These are phyloP conservation scores for Chloris gayana DNA, from an alignment of 176 grass and related monocot species.

Conservation along the genomic window DNA sequence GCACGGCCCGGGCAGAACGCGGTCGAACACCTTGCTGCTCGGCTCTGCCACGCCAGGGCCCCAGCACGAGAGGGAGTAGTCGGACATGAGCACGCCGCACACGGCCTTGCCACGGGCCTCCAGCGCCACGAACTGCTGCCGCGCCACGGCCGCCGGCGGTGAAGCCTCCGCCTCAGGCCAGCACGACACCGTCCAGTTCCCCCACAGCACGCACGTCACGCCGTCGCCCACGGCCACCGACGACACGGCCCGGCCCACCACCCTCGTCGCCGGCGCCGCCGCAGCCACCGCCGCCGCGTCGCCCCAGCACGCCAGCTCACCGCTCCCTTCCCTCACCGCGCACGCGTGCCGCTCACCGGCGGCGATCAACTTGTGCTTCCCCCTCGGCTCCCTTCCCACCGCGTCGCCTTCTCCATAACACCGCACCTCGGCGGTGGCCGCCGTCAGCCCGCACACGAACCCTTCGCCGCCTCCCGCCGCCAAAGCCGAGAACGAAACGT, in stretches of 20 bases:
- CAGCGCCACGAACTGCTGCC: slow-evolving; percentile 72
- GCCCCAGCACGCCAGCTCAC: slow-evolving; percentile 69
- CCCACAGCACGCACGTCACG: slow-evolving; percentile 64
- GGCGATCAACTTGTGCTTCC: slow-evolving; percentile 52
- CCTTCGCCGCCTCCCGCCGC: slow-evolving; percentile 55
- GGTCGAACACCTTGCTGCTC: slow-evolving; percentile 66
- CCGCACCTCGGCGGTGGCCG: slow-evolving; percentile 39
- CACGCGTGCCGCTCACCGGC: slow-evolving; percentile 80
- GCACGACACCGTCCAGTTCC: slow-evolving; percentile 61
- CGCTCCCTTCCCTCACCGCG: slow-evolving; percentile 22
- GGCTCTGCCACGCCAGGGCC: slow-evolving; percentile 34
- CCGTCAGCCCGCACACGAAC: slow-evolving; percentile 77
- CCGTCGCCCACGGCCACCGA: slow-evolving; percentile 63
- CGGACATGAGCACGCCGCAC: slow-evolving; percentile 80
- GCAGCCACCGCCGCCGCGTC: slow-evolving; percentile 40
- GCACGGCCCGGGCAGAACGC: slow-evolving; percentile 75
- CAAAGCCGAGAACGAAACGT: slow-evolving; percentile 45
- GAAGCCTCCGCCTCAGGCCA: slow-evolving; percentile 50
- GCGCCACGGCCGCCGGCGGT: slow-evolving; percentile 26
- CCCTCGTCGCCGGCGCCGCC: background rate
- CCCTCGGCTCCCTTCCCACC: slow-evolving; percentile 39
- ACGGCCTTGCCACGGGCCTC: slow-evolving; percentile 63
- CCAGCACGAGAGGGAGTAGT: slow-evolving; percentile 88
- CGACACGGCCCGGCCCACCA: slow-evolving; percentile 35
- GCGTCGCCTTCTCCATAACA: slow-evolving; percentile 51